Conservation (phyloP, 2,329 filamentous ascomycete species). For the Talaromyces sp. region DNA sequence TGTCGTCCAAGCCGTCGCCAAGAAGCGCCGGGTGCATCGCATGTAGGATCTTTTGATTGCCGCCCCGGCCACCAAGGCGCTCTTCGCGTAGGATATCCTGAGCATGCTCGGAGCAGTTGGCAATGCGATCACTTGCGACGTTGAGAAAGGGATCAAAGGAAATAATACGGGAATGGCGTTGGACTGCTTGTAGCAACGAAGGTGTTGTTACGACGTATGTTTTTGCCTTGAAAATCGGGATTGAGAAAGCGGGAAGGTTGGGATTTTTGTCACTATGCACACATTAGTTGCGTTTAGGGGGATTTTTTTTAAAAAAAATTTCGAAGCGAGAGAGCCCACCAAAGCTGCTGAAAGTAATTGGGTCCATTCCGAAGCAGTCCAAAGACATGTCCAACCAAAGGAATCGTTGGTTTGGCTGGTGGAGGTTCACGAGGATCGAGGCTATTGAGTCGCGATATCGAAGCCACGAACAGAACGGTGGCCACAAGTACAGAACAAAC, state of each 20-base stretch:
- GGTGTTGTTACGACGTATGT: constrained; percentile 23
- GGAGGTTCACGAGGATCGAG: constrained; percentile 23
- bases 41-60: constrained; percentile 14
- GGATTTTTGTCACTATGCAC: constrained; percentile 1
- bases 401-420: constrained; percentile 14
- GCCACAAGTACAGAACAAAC: not conserved
- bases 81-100: constrained; percentile 17
- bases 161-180: constrained; percentile 18
- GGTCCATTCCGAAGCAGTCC: constrained; percentile 19
- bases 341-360: constrained; percentile 16
- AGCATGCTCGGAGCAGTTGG: constrained; percentile 15
- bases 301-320: too few relatives aligned
- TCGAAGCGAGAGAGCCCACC: constrained; percentile 11
- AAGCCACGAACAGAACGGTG: not conserved
- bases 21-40: constrained; percentile 20
- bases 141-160: constrained; percentile 20
- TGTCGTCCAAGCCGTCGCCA: constrained; percentile 18
- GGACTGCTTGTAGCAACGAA: constrained; percentile 15
- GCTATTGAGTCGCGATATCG: not conserved
- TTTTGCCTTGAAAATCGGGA: constrained; percentile 21
- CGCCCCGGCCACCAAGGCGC: constrained; percentile 15
- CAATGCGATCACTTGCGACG: constrained; percentile 12
- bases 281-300: not conserved
- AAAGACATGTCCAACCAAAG: constrained; percentile 22
- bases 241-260: constrained; percentile 16